These are phyloP conservation scores for Moesziomyces parantarcticus DNA, from an alignment of 1,284 basidiomycete genomes.

Conservation along the genomic window DNA sequence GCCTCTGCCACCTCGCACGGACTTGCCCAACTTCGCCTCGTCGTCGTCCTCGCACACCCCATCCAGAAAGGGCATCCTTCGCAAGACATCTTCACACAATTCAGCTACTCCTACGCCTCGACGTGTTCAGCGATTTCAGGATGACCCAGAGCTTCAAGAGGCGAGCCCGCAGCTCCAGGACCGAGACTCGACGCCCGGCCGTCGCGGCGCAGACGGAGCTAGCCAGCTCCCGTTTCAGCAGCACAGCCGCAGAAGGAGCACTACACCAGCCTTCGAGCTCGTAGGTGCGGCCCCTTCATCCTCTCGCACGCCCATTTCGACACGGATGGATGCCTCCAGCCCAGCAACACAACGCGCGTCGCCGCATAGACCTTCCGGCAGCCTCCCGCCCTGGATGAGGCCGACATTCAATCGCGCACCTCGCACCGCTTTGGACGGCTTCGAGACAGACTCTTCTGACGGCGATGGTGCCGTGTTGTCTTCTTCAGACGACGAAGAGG, in stretches of 20 bases:
- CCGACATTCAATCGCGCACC: conserved; percentile 6
- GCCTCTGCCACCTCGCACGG: conserved; percentile 17
- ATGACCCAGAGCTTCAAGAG: conserved; percentile 1
- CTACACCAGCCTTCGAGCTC: conserved; percentile 36
- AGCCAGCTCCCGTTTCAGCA: conserved; percentile 14
- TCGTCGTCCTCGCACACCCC: conserved; percentile 22
- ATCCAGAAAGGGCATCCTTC: conserved; percentile 32
- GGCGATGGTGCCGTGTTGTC: conserved; percentile 30
- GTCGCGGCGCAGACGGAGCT: conserved; percentile 1
- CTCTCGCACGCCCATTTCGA: conserved; percentile 12
- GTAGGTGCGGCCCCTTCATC: conserved; percentile 31
- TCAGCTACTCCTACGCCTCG: conserved; percentile 13
- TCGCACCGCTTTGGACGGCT: conserved; percentile 13
- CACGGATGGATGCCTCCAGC: conserved; percentile 1
- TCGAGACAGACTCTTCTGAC: conserved; percentile 28
- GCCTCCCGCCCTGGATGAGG: conserved; percentile 40
- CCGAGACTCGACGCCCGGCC: conserved; percentile 9
- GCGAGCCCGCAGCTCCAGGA: background rate
- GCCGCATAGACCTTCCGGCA: background rate
- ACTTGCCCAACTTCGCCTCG: conserved; percentile 26
- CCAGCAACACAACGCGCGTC: conserved; percentile 2
- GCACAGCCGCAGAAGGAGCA: conserved; percentile 16
- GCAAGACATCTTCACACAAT: conserved; percentile 24
- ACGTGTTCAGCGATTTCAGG: conserved; percentile 17
- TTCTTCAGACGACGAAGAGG: conserved; percentile 23